phyloP scores from a whole-genome alignment of 1,139 yeast genomes.

The Nadsonia commutata region DNA sequence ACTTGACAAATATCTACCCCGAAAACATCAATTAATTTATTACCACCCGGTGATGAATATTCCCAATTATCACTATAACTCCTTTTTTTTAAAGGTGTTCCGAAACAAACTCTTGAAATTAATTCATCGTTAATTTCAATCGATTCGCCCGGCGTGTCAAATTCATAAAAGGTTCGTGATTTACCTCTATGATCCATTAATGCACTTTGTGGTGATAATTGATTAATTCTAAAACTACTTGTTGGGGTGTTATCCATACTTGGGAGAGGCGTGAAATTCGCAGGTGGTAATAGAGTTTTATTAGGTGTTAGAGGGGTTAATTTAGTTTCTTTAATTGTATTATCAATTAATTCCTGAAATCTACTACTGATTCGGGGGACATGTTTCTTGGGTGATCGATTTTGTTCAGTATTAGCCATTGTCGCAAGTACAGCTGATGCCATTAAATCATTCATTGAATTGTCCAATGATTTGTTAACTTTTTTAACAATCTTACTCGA shows the following conservation, averaged over 20 bases:
- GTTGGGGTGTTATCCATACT: slow-evolving; percentile 3
- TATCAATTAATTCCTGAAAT: too few species aligned
- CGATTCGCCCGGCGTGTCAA: slow-evolving; percentile 2
- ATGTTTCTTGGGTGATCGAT: too few species aligned
- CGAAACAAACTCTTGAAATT: slow-evolving; percentile 28
- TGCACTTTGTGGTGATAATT: slow-evolving; percentile 1
- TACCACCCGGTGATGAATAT: slow-evolving; percentile 15
- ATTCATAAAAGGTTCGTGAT: slow-evolving; percentile 1
- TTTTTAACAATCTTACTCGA: too few species aligned
- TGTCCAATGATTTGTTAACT: too few species aligned
- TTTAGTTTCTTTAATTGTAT: too few species aligned
- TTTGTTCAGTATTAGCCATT: too few species aligned
- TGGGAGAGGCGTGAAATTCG: slow-evolving; percentile 1
- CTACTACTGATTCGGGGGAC: too few species aligned
- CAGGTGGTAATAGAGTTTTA: slow-evolving; percentile 5
- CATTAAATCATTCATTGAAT: too few species aligned
- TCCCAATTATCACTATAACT: slow-evolving; percentile 16
- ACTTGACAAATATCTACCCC: slow-evolving; percentile 45
- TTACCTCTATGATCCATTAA: slow-evolving; percentile 1
- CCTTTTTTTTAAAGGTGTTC: slow-evolving; percentile 27
- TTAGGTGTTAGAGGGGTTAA: slow-evolving; percentile 6
- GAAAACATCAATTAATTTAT: too few species aligned
- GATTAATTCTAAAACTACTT: slow-evolving; percentile 4
- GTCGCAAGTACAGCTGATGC: too few species aligned
- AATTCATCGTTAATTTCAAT: slow-evolving; percentile 44